A percentile compares a stretch with the other conserved stretches of the same genome.
These are phyloP conservation scores for Tremella fuciformis DNA, from an alignment of 768 basidiomycete species.

Conservation along the genomic window DNA sequence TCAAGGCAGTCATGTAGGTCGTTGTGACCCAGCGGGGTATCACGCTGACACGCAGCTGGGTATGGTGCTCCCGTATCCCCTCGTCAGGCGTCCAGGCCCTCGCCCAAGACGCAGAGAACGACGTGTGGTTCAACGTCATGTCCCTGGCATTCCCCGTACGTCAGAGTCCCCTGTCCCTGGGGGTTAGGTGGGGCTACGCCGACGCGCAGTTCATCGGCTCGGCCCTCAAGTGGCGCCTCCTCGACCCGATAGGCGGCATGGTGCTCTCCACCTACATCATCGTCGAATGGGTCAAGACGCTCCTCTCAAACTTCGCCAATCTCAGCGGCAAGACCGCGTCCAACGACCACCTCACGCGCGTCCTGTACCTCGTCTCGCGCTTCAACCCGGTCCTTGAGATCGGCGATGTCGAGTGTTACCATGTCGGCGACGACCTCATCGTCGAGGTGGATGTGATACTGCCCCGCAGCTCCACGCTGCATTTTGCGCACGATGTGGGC, in stretches of 20 bases:
- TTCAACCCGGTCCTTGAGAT: conserved; percentile 53
- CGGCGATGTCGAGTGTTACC: conserved; percentile 52
- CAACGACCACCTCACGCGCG: conserved; percentile 40
- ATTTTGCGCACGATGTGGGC: conserved; percentile 52
- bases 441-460: conserved; percentile 49
- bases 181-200: neutral
- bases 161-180: neutral
- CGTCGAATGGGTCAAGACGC: conserved; percentile 52
- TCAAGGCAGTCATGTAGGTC: conserved; percentile 49
- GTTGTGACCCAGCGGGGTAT: neutral
- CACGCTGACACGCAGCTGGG: conserved; percentile 29
- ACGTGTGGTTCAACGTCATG: conserved; percentile 54
- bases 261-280: conserved; percentile 52
- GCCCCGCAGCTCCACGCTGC: conserved; percentile 35
- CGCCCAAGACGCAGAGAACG: conserved; percentile 55
- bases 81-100: conserved; percentile 52
- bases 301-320: conserved; percentile 53
- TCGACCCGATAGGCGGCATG: conserved; percentile 54
- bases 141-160: conserved; percentile 53
- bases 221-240: conserved; percentile 39
- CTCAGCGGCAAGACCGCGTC: conserved; percentile 44
- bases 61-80: conserved; percentile 50
- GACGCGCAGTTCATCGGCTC: conserved; percentile 40
- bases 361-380: conserved; percentile 53
- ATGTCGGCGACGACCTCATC: conserved; percentile 47